phyloP scores from a whole-genome alignment of 2,329 filamentous ascomycete genomes.

The Ophiostoma sp. region DNA sequence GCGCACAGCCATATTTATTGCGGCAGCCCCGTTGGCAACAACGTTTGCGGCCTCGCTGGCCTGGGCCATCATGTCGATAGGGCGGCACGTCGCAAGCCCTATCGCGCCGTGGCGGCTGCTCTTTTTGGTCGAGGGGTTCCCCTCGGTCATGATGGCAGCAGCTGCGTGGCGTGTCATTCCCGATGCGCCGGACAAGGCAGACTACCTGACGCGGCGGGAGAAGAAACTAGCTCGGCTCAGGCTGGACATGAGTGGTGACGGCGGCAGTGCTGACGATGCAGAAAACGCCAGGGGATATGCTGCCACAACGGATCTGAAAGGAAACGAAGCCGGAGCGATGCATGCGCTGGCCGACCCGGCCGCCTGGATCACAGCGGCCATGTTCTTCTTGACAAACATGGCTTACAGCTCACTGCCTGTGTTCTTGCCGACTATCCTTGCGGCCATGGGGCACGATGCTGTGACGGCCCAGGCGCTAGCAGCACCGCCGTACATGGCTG shows the following conservation, averaged over 20 bases:
- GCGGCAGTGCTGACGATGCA: conserved; percentile 26
- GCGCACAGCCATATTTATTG: conserved; percentile 79
- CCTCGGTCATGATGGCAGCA: conserved; percentile 68
- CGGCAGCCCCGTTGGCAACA: conserved; percentile 75
- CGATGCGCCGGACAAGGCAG: conserved; percentile 63
- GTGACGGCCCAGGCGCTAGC: conserved; percentile 69
- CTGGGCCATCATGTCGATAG: conserved; percentile 68
- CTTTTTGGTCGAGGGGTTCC: conserved; percentile 80
- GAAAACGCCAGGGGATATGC: no score
- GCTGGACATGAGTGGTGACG: conserved; percentile 46
- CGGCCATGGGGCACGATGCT: conserved; percentile 66
- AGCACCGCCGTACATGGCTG: conserved; percentile 68
- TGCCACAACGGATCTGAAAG: no score
- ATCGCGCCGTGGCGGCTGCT: conserved; percentile 81
- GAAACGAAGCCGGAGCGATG: neutral
- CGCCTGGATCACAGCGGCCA: conserved; percentile 68
- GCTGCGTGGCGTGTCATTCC: conserved; percentile 71
- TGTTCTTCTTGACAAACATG: conserved; percentile 85
- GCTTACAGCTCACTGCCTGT: conserved; percentile 83
- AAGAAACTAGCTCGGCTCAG: conserved; percentile 66
- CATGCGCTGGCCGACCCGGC: conserved; percentile 52
- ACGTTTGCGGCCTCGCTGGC: conserved; percentile 76
- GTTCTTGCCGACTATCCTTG: conserved; percentile 76
- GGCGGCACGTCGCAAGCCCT: conserved; percentile 39
- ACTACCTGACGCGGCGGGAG: conserved; percentile 58